Evolutionary conservation across 2,329 filamentous ascomycete genomes (phyloP).

Genomic region (Penicillium brevicompactum): DNA sequence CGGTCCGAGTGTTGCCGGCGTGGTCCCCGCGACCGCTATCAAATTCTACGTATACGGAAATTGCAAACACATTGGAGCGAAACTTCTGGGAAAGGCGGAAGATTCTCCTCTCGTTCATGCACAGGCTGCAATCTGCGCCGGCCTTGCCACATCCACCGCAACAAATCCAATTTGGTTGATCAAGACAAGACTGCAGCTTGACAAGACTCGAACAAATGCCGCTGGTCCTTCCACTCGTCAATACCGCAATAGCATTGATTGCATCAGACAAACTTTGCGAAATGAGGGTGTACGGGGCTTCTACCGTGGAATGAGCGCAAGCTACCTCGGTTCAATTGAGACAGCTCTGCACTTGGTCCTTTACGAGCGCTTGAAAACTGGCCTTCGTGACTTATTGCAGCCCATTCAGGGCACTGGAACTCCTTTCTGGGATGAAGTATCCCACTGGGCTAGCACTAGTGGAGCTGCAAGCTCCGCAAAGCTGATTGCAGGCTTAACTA

Average conservation of each 20-base stretch:
- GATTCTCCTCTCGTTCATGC: slow-evolving; percentile 37
- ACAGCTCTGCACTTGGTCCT: slow-evolving; percentile 39
- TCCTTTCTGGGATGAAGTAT: slow-evolving; percentile 27
- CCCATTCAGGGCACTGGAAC: slow-evolving; percentile 23
- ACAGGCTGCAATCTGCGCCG: slow-evolving; percentile 37
- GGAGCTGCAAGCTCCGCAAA: slow-evolving; percentile 39
- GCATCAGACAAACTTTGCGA: slow-evolving; percentile 68
- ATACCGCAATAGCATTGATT: slow-evolving; percentile 68
- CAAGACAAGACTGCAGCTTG: slow-evolving; percentile 71
- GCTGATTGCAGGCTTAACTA: slow-evolving; percentile 34
- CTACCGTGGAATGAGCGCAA: slow-evolving; percentile 18
- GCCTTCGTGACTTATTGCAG: slow-evolving; percentile 23
- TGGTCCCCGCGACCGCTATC: slow-evolving; percentile 42
- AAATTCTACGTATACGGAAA: slow-evolving; percentile 45
- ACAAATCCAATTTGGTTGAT: slow-evolving; percentile 46
- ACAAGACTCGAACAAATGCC: slow-evolving; percentile 32
- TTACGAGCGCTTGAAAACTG: slow-evolving; percentile 39
- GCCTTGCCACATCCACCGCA: slow-evolving; percentile 38
- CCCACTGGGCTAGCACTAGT: slow-evolving; percentile 34
- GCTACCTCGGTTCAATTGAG: slow-evolving; percentile 27
- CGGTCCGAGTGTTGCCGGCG: slow-evolving; percentile 41
- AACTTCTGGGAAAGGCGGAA: slow-evolving; percentile 30
- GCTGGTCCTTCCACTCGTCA: slow-evolving; percentile 28
- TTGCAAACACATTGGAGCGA: slow-evolving; percentile 37
- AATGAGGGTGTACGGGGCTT: slow-evolving; percentile 84